phyloP scores from a whole-genome alignment of 2,329 filamentous ascomycete genomes.

The Monilinia fructicola region DNA sequence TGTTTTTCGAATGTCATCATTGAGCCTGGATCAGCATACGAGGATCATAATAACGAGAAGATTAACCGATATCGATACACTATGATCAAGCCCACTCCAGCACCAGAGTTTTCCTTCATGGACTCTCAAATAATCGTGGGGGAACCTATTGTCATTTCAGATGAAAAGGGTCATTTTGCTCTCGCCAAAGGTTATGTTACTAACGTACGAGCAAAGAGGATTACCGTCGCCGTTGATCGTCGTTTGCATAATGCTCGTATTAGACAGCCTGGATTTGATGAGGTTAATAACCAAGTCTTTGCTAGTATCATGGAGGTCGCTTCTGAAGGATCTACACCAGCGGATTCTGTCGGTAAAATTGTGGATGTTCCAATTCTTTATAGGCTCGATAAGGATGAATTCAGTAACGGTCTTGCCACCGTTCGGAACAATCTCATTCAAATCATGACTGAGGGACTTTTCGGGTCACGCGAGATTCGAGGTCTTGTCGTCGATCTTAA shows the following conservation, averaged over 20 bases:
- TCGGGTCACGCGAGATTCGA: slow-evolving; percentile 70
- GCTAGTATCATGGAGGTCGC: slow-evolving; percentile 86
- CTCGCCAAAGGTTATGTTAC: slow-evolving; percentile 90
- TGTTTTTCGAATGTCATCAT: slow-evolving; percentile 90
- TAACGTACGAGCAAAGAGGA: slow-evolving; percentile 68
- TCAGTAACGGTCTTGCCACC: slow-evolving; percentile 95
- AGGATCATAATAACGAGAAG: slow-evolving; percentile 69
- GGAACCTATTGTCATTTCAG: slow-evolving; percentile 94
- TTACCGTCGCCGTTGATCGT: slow-evolving; percentile 88
- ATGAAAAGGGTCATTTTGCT: slow-evolving; percentile 92
- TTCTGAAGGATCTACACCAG: slow-evolving; percentile 53
- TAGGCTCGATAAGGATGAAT: slow-evolving; percentile 94
- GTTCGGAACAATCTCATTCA: slow-evolving; percentile 92
- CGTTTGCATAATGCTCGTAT: slow-evolving; percentile 83
- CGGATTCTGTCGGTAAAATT: slow-evolving; percentile 53
- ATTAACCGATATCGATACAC: slow-evolving; percentile 91
- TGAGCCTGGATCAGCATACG: slow-evolving; percentile 69
- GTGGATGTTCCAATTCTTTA: slow-evolving; percentile 64
- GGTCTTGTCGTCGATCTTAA: slow-evolving; percentile 76
- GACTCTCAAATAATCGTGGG: slow-evolving; percentile 86
- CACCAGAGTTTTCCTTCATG: slow-evolving; percentile 73
- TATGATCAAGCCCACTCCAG: slow-evolving; percentile 68
- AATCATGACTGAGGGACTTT: slow-evolving; percentile 79
- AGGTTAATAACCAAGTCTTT: slow-evolving; percentile 78
- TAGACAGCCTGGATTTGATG: slow-evolving; percentile 72